Percentiles rank a stretch among this genome's conserved stretches.
These are phyloP conservation scores for Neurospora intermedia DNA, from an alignment of 495 filamentous ascomycete genomes.

Conservation along the genomic window DNA sequence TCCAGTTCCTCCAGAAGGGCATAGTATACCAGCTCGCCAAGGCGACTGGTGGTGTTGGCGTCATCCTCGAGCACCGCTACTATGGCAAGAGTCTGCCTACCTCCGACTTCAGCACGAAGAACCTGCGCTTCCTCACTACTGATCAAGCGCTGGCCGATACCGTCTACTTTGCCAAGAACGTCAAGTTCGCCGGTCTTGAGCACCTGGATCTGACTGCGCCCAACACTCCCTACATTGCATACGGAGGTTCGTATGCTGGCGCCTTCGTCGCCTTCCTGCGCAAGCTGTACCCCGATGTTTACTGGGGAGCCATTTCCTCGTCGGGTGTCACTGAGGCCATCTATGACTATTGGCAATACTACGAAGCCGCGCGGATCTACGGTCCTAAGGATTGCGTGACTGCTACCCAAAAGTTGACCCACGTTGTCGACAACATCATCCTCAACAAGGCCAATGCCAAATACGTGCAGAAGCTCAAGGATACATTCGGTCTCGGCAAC, in stretches of 20 bases:
- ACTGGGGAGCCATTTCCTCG: constrained; percentile 57
- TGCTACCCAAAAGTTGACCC: constrained; percentile 43
- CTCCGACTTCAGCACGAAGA: constrained; percentile 48
- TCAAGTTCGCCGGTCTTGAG: constrained; percentile 56
- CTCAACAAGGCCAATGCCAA: constrained; percentile 34
- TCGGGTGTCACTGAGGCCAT: constrained; percentile 64
- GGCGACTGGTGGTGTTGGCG: constrained; percentile 56
- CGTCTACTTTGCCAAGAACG: constrained; percentile 59
- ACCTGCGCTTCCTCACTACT: constrained; percentile 62
- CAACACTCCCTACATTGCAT: constrained; percentile 53
- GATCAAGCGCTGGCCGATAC: constrained; percentile 65
- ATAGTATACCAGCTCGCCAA: constrained; percentile 51
- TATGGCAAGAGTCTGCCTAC: constrained; percentile 55
- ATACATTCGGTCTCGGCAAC: constrained; percentile 45
- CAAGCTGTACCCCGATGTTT: constrained; percentile 56
- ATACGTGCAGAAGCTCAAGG: constrained; percentile 42
- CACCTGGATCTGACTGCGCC: constrained; percentile 46
- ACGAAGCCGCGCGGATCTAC: constrained; percentile 50
- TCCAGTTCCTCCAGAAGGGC: constrained; percentile 60
- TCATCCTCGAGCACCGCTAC: constrained; percentile 68
- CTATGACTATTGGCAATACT: constrained; percentile 63
- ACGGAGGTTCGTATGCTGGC: constrained; percentile 67
- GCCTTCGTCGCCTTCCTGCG: constrained; percentile 61
- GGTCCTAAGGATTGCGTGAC: constrained; percentile 40
- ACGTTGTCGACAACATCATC: constrained; percentile 58